Evolutionary conservation across 2,329 filamentous ascomycete genomes (phyloP), one percentile per base, ranked within the genome.

Genomic region (Sporothrix brasiliensis): DNA sequence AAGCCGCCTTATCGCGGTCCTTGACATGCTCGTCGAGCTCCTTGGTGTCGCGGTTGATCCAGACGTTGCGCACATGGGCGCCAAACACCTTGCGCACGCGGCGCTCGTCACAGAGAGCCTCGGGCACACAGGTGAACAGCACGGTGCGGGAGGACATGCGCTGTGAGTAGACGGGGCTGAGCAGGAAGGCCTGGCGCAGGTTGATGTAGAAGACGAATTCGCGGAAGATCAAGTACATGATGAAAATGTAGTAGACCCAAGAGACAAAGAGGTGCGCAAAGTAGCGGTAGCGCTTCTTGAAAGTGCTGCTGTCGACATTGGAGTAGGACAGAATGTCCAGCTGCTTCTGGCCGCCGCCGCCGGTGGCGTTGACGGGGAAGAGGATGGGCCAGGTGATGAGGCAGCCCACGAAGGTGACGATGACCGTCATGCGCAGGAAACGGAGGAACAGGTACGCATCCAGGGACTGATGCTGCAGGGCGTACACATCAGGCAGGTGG

Each of bases 161-260:
- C 75, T 89, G 90, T 34, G 93, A 87, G 78, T 97, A 94, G 68
- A 92, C 84, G 1, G 92, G 93, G 11, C 93, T 93, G 70, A 97
- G 85, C 21, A 94, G 87, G 82, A 96, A 98, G 0, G 94, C 94
- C 81, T 98, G 95, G 74, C 94, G 92, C 68, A 99, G 82, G 76
- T 97, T 97, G 82, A 98, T 93, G 80, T 93, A 97, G 86, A 91
- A 98, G 76, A 99, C 90, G 77, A 90, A 89, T 80, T 99, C 95
- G 73, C 95, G 89, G 50, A 93, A 93, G 70, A 99, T 88, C 75
- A 93, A 91, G 80, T 92, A 95, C 79, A 98, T 90, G 74, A 98
- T 85, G 78, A 98, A 98, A 60, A 87, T 88, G 79, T 91, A 93
- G 81, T 92, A 98, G 66, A 94, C 79, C 88, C 92, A 97, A 1